These are phyloP conservation scores for Phyllosticta citrichinensis DNA, from an alignment of 2,329 filamentous ascomycete genomes.

Conservation along the genomic window DNA sequence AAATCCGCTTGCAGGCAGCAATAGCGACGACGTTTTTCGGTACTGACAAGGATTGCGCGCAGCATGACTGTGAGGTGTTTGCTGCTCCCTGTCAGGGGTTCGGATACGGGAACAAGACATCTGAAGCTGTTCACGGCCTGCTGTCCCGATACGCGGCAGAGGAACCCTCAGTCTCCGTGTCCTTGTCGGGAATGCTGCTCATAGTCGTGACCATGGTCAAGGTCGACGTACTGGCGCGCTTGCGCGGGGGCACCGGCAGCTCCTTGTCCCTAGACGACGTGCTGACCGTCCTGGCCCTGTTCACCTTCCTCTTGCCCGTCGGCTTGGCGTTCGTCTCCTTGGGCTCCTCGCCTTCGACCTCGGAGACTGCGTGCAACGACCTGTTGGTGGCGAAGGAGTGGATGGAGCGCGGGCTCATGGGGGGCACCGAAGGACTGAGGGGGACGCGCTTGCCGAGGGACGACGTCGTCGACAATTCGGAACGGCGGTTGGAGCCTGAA, in stretches of 20 bases:
- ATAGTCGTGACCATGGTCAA: not conserved
- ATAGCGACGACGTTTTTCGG: too few species aligned
- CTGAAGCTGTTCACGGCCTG: not conserved
- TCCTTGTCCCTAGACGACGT: not conserved
- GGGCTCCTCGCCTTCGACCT: not conserved
- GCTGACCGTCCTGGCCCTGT: too few species aligned
- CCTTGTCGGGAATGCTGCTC: not conserved
- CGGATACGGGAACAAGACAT: too few species aligned
- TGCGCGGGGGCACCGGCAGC: not conserved
- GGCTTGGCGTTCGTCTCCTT: not conserved
- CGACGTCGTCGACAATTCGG: not conserved
- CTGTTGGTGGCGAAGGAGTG: not conserved
- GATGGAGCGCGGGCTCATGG: not conserved
- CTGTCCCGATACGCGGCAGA: not conserved
- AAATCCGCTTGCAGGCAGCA: too few species aligned
- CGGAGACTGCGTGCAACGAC: not conserved
- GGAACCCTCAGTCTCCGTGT: not conserved
- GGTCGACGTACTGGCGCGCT: not conserved
- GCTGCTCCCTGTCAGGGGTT: too few species aligned
- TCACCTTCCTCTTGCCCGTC: not conserved
- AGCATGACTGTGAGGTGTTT: too few species aligned
- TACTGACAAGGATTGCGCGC: too few species aligned
- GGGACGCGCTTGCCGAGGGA: conserved; percentile 7
- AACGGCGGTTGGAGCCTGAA: not conserved
- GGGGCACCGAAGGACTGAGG: not conserved